Base-by-base conservation (phyloP, 1,284 basidiomycete species). In the Phylloporus sp. region DNA sequence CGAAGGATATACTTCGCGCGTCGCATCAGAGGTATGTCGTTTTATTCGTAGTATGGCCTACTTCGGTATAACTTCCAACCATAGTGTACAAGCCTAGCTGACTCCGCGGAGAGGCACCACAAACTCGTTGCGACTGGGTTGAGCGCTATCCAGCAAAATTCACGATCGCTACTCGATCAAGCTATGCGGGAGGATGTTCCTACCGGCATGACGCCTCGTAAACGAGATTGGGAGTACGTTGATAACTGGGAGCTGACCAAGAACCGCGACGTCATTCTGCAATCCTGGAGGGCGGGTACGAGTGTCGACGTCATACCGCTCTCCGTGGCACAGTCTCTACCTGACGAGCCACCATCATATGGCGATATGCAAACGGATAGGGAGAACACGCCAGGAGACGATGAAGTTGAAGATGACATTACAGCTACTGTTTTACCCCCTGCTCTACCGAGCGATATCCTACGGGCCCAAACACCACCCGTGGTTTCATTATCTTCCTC, bases 171-270 rank as follows among this genome's bases (percentile, higher is more conserved):
- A n/a, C 69, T 83, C 6, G 82, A 86, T 29, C 79, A 88, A 60
- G 91, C 88, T 10, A 81, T 84, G 5, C 82, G 78, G 61, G 86
- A 88, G 61, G 91, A 92, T 68, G 73, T 77, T 34, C 77, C 88
- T 4, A 91, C 88, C 15, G 92, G 91, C 13, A 77, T 77, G 60
- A 94, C 92, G 6, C 92, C 92, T 31, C 84, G 84, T 50, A 93
- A 92, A 78, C 86, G 89, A 46, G 76, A 76, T 40, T 90, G 88
- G 86, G 77, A 87, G 63, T 90, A 88, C 66, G 78, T 81, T 8
- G 88, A 91, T 64, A 77, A 85, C 58, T 93, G 92, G 90, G 82
- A 87, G 52, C 76, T 90, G 60, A 92, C 91, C 12, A 80, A 84
- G 65, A 82, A 76, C 64, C 84, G 92, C 34, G 85, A 88, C 8